Evolutionary conservation across 1,139 yeast genomes (phyloP).

Genomic region (Yamadazyma jaroonii): DNA sequence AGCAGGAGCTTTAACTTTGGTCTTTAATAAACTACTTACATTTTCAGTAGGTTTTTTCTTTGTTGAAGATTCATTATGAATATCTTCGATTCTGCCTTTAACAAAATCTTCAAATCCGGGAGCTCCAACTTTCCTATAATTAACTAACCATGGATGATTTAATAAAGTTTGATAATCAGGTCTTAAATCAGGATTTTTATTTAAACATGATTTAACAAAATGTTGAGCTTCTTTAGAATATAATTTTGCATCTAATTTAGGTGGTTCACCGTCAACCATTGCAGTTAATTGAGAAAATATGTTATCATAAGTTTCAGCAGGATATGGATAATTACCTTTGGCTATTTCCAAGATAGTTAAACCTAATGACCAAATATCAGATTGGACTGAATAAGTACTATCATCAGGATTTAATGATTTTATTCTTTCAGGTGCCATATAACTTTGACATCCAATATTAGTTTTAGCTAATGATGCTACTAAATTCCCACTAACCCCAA

Average conservation of each 20-base stretch:
- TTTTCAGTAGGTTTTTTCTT: conserved; percentile 24
- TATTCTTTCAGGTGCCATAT: conserved; percentile 99
- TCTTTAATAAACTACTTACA: conserved; percentile 35
- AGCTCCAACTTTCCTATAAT: conserved; percentile 29
- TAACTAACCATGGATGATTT: conserved; percentile 78
- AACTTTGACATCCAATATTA: conserved; percentile 96
- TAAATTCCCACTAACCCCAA: conserved; percentile 93
- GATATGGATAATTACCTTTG: conserved; percentile 90
- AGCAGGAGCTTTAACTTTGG: conserved; percentile 42
- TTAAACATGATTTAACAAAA: conserved; percentile 77
- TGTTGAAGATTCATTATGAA: conserved; percentile 17
- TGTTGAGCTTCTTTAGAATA: conserved; percentile 77
- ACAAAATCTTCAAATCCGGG: conserved; percentile 43
- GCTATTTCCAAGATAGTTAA: conserved; percentile 86
- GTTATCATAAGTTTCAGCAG: conserved; percentile 87
- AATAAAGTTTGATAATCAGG: conserved; percentile 79
- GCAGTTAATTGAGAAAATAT: conserved; percentile 93
- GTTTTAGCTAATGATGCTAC: conserved; percentile 96
- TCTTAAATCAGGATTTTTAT: conserved; percentile 75
- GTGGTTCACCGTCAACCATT: conserved; percentile 95
- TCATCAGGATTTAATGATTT: conserved; percentile 58
- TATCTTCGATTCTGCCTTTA: conserved; percentile 29
- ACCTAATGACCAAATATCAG: conserved; percentile 96
- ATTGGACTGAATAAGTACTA: conserved; percentile 84
- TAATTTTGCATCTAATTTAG: conserved; percentile 51